Evolutionary conservation across 1,284 basidiomycete genomes (phyloP).

Genomic region (Anthracocystis setariae): DNA sequence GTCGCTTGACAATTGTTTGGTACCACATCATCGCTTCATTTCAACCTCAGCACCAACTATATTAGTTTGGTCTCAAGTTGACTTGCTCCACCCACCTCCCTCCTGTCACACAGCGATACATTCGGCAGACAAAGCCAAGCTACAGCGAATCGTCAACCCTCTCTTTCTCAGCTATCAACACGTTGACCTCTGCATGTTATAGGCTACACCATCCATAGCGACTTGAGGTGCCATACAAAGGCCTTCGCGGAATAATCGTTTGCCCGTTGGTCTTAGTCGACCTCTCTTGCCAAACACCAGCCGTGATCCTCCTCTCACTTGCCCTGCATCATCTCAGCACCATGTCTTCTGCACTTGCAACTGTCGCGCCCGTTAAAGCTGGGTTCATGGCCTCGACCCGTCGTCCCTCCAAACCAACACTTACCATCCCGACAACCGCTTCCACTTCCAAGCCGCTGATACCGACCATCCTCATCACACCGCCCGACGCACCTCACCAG

Average conservation of each 20-base stretch:
- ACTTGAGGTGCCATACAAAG: neutral
- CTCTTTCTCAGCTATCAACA: no score
- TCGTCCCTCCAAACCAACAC: conserved; percentile 8
- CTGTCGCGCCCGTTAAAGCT: conserved; percentile 1
- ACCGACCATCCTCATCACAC: conserved; percentile 53
- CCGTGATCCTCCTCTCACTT: neutral
- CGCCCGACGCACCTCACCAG: conserved; percentile 31
- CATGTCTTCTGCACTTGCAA: conserved; percentile 31
- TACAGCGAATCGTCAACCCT: neutral
- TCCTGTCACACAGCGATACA: neutral
- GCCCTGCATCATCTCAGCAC: neutral
- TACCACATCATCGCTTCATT: neutral
- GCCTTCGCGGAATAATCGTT: neutral
- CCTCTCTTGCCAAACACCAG: neutral
- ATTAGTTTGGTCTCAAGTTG: neutral
- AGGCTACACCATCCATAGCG: neutral
- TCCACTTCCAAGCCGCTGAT: conserved; percentile 19
- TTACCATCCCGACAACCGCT: conserved; percentile 20
- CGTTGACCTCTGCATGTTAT: no score
- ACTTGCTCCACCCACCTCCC: neutral
- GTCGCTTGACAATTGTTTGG: neutral
- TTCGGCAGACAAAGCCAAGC: no score
- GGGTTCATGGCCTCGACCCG: conserved; percentile 1
- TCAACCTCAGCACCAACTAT: neutral
- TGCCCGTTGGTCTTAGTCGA: neutral